Percentiles rank a stretch among this genome's conserved stretches.
These are phyloP conservation scores for Suhomyces kunorum DNA, from an alignment of 1,139 yeast genomes.

Conservation along the genomic window DNA sequence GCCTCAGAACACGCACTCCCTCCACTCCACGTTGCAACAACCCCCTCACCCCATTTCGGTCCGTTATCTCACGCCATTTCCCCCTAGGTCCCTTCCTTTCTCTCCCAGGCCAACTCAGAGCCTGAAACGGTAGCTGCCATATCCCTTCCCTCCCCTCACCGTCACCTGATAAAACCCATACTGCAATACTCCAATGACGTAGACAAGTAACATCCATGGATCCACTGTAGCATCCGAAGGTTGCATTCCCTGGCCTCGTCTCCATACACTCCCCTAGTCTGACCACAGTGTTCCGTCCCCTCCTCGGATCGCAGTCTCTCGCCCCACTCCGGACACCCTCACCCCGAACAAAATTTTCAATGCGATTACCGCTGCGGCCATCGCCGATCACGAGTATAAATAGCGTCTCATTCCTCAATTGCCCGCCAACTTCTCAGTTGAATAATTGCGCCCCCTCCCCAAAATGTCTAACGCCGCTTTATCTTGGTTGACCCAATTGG, in stretches of 20 bases:
- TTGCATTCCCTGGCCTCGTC: background rate
- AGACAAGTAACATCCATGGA: too few relatives aligned
- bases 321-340: constrained; percentile 11
- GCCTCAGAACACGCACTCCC: too few relatives aligned
- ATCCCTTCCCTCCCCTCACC: constrained; percentile 7
- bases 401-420: constrained; percentile 2
- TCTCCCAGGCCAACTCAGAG: background rate
- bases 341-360: constrained; percentile 14
- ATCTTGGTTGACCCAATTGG: constrained; percentile 81
- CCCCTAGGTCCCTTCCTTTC: background rate
- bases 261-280: background rate
- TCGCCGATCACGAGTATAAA: constrained; percentile 9
- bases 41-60: background rate
- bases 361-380: constrained; percentile 9
- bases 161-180: constrained; percentile 1
- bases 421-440: constrained; percentile 1
- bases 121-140: background rate
- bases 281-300: background rate
- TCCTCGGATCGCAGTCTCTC: constrained; percentile 1
- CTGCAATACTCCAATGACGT: too few relatives aligned
- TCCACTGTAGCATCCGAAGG: background rate
- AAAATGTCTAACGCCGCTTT: constrained; percentile 34
- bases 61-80: background rate
- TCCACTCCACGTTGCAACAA: background rate
- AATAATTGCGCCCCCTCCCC: background rate